A percentile compares a stretch with the other conserved stretches of the same genome.
Conservation (phyloP, 495 filamentous ascomycete species). For the Pyrenopolyporus hunteri region DNA sequence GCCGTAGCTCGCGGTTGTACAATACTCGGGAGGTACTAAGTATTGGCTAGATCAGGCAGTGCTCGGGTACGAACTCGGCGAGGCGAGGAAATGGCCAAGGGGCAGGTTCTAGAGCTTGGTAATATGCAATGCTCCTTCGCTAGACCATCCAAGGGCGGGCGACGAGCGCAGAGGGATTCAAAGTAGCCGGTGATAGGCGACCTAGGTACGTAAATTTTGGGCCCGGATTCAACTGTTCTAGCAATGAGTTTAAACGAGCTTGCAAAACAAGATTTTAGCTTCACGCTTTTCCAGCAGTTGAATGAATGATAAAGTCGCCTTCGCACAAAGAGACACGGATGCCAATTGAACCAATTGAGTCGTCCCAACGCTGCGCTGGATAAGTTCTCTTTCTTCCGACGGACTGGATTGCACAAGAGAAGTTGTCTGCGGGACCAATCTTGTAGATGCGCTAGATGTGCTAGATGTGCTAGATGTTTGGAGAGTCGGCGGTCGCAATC, state of each 20-base stretch:
- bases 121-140: conserved; percentile 25
- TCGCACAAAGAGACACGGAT: conserved; percentile 24
- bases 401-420: conserved; percentile 23
- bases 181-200: conserved; percentile 4
- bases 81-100: not conserved
- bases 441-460: conserved; percentile 18
- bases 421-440: not conserved
- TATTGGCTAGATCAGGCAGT: conserved; percentile 1
- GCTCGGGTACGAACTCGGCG: not conserved
- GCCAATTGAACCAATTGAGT: conserved; percentile 31
- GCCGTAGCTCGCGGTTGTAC: conserved; percentile 7
- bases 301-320: conserved; percentile 12
- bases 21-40: conserved; percentile 3
- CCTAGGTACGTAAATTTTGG: conserved; percentile 3
- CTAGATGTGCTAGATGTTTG: conserved; percentile 18
- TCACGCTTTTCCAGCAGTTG: conserved; percentile 16
- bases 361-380: conserved; percentile 12
- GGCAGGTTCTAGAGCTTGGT: conserved; percentile 6
- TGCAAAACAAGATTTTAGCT: conserved; percentile 14
- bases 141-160: conserved; percentile 1
- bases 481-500: conserved; percentile 12
- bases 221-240: conserved; percentile 9
- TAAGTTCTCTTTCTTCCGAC: conserved; percentile 25
- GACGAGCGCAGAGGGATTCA: conserved; percentile 5
- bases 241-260: not conserved